Base-by-base conservation (phyloP, 2,329 filamentous ascomycete species). In the Trichoderma sp. region DNA sequence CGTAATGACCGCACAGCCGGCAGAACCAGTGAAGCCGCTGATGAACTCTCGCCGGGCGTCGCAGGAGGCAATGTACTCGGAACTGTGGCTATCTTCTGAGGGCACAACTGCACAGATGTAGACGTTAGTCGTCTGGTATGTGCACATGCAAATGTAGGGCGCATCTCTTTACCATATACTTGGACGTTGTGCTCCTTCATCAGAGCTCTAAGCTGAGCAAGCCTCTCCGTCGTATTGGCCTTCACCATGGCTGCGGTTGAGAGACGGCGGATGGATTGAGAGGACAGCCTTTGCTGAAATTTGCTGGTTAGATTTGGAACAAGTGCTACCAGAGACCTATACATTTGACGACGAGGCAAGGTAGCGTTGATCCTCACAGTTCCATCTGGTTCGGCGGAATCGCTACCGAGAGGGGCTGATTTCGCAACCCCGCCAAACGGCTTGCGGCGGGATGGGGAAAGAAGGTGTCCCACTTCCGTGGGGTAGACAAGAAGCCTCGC, bases 41-140 rank as follows among this genome's bases (percentile, higher is more conserved):
- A 99, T 97, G 79, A 91, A 98, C 79, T 91, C 93, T 85, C 96
- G 91, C 76, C 96, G 91, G 73, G 88, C 95, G 84, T 99, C 96
- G 80, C 94, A 97, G n/a, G 92, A 91, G 65, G 96, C 96, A 81
- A 98, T 98, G 82, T 99, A 99, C 84, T 99, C 96, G 76, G 95
- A 98, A 76, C 95, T 93, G 81, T 99, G 96, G 79, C 93, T 95
- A 81, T 99, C 96, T 88, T 98, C 96, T 39, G 95, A 98, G 0
- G 96, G 96, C 7, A 98, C 89, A 79, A 99, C 95, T 98, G 80
- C 69, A 68, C 39, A 50, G 63, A 68, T 8, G 34, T 20, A 36
- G 6, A 26, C 26, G 59, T 70, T 23, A 58, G 62, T 76, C 76
- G 73, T 69, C 75, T 34, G 74, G 23, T 23, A 62, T 39, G 61